Base-by-base conservation (phyloP, 2,329 filamentous ascomycete genomes). In the Dactylellina haptotyla region DNA sequence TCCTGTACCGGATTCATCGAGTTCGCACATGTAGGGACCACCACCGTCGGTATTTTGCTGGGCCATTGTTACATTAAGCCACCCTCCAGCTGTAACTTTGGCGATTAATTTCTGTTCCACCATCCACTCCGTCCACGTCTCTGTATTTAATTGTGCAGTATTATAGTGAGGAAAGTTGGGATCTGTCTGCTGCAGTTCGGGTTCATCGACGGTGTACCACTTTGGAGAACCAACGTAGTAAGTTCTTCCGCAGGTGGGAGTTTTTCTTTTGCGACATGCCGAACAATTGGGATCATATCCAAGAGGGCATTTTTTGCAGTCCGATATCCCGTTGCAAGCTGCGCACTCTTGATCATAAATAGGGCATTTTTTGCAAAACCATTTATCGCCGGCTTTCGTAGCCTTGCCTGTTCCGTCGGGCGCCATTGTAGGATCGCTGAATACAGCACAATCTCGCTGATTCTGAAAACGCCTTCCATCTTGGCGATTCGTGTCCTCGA, bases 391-490 rank as follows among this genome's bases (percentile, higher is more conserved):
- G n/a, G 59, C 48, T 0, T 26, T 37, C 41, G 34, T 39, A 2
- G 48, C 48, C 1, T 9, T 23, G 4, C 61, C 61, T 4, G 61
- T 46, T 2, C 61, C 61, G 50, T 65, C 41, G 1, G 61, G 61
- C 8, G 61, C 41, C 61, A 65, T 65, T 1, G 61, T 65, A 12
- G 61, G 61, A 41, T 65, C 50, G 39, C 61, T 65, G 39, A 65
- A 65, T 9, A 65, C 61, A 50, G 61, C 56, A 28, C 46, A 48
- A 9, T 65, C 61, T 37, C 37, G 2, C 26, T 65, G 61, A 16
- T 56, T 56, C 18, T 45, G 23, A 4, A 34, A 5, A n/a, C 61
- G 25, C 9, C 26, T 39, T 14, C 14, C 14, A 3, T 28, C 48
- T 0, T 1, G 14, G 6, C 61, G 50, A 18, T 56, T 37, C 6